A percentile compares a stretch with the other conserved stretches of the same genome.
Evolutionary conservation across 2,329 filamentous ascomycete genomes (phyloP).

Genomic region (Sclerotinia spermophila): DNA sequence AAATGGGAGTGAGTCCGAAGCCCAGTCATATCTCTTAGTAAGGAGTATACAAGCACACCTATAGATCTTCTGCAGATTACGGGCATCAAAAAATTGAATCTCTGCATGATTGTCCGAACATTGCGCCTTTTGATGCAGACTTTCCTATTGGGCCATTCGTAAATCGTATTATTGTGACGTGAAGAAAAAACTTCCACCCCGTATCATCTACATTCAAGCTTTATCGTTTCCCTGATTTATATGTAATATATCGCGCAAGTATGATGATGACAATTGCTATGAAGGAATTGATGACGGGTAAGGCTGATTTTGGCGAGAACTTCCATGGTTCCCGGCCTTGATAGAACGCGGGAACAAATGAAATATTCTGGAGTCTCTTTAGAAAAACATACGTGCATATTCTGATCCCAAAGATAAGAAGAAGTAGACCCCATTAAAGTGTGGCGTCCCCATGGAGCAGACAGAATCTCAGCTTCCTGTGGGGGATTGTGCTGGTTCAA

Average conservation of each 20-base stretch:
- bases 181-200: not conserved
- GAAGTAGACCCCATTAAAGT: not conserved
- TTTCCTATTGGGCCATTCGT: not conserved
- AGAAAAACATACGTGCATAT: conserved; percentile 4
- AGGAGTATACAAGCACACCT: conserved; percentile 2
- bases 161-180: not conserved
- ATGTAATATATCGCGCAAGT: not conserved
- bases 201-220: not conserved
- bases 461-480: not conserved
- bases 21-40: conserved; percentile 8
- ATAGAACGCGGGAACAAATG: conserved; percentile 16
- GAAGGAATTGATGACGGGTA: conserved; percentile 6
- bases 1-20: conserved; percentile 7
- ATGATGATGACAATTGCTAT: not conserved
- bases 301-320: conserved; percentile 16
- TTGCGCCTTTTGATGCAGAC: not conserved
- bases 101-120: conserved; percentile 17
- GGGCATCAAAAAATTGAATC: conserved; percentile 12
- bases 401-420: not conserved
- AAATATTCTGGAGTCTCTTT: not conserved
- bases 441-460: conserved; percentile 2
- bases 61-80: conserved; percentile 14
- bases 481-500: not conserved
- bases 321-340: conserved; percentile 5
- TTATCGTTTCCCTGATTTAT: not conserved